Evolutionary conservation across 2,329 filamentous ascomycete species (phyloP).

Genomic region (Sporothrix pseudoabietina): DNA sequence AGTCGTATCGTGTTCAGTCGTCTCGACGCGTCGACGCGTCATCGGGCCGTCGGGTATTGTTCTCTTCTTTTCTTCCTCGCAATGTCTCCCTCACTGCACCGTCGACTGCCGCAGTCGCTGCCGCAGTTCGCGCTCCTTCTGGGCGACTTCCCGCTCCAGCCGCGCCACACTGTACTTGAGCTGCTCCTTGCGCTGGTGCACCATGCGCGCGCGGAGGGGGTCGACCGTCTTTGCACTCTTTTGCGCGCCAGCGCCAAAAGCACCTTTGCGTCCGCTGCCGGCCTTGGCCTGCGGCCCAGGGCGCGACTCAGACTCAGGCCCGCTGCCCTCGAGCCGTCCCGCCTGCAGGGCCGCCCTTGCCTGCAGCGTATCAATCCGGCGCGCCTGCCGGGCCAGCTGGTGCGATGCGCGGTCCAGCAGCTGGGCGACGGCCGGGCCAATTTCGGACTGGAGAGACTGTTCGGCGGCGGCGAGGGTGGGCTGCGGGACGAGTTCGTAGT

Average conservation of each 20-base stretch:
- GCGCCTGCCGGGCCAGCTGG: conserved; percentile 78
- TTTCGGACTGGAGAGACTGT: conserved; percentile 80
- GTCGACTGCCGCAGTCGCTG: conserved; percentile 45
- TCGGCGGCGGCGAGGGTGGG: conserved; percentile 80
- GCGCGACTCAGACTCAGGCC: too few species aligned
- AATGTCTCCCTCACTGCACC: conserved; percentile 1
- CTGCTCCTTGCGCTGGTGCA: conserved; percentile 80
- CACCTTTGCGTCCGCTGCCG: too few species aligned
- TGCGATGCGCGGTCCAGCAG: conserved; percentile 80
- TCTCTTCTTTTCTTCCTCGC: background rate
- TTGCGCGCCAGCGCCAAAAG: too few species aligned
- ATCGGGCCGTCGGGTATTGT: background rate
- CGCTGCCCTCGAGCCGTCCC: conserved; percentile 55
- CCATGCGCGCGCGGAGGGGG: conserved; percentile 57
- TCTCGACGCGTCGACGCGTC: background rate
- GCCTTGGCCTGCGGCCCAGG: too few species aligned
- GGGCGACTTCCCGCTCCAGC: conserved; percentile 81
- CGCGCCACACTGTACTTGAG: conserved; percentile 85
- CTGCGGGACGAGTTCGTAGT: conserved; percentile 91
- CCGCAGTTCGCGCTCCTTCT: conserved; percentile 65
- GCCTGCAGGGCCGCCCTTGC: conserved; percentile 83
- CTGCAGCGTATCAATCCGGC: conserved; percentile 80
- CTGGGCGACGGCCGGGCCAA: conserved; percentile 79
- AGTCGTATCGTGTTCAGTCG: background rate
- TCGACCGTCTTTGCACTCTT: conserved; percentile 37